Evolutionary conservation across 2,329 filamentous ascomycete genomes (phyloP), one percentile per base, ranked within the genome.

Genomic region (Mycogone perniciosa): DNA sequence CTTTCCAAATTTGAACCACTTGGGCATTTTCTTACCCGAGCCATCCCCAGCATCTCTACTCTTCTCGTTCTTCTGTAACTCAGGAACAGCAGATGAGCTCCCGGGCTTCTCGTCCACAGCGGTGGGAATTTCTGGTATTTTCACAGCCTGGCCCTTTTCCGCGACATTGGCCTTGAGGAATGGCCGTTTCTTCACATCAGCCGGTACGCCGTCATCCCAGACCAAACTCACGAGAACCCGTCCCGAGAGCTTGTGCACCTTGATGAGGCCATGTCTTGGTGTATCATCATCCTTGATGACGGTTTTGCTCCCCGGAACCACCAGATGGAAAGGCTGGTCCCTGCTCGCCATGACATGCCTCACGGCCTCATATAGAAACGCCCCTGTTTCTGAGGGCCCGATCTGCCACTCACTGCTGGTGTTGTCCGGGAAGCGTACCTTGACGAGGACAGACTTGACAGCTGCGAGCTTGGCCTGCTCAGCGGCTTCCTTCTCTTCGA

Each of bases 361-460:
- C 13, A 96, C 88, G 56, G 86, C 89, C 10, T 75, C 72, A 68
- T 97, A 89, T 2, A 99, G 73, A 46, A 80, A 78, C 3, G 77
- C 75, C 1, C 85, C 86, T 0, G 87, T 89, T 48, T 91, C 85
- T 1, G 73, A 66, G 20, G 82, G 81, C 1, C 76, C 77, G 57
- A 95, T 82, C n/a, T 76, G 78, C 70, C 85, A 85, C 46, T 89
- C 81, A 31, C 90, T 81, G 48, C 85, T 83, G 51, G 84, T 87
- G 59, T 91, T 88, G 64, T 97, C 91, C 0, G 92, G 92, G 59
- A 96, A 91, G 29, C 91, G 86, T 44, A 96, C 80, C 57, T 88
- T 89, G 56, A 97, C 76, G 30, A 82, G 77, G 31, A 95, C 80
- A 31, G 81, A 80, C 46, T 79, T 81, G 54, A 91, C 76, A 5